These are phyloP conservation scores for Leonotis leonurus DNA, from an alignment of 257 asterid genomes.

Conservation along the genomic window DNA sequence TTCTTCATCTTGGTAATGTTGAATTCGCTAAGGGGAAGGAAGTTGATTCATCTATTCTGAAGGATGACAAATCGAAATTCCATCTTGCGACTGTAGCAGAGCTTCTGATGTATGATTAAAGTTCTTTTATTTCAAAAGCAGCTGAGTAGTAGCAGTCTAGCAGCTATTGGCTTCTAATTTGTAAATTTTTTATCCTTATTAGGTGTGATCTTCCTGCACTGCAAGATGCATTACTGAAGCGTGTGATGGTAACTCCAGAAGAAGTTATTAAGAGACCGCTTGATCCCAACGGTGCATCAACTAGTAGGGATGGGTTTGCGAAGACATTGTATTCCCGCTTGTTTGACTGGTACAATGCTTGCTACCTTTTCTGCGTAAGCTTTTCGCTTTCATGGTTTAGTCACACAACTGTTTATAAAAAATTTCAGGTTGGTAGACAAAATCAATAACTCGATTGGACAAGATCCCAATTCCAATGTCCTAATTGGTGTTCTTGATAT, in stretches of 20 bases:
- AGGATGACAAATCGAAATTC: constrained; percentile 84
- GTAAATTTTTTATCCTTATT: constrained; percentile 5
- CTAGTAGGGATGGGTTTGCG: constrained; percentile 93
- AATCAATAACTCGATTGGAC: constrained; percentile 85
- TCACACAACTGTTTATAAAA: constrained; percentile 14
- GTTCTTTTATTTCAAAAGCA: constrained; percentile 11
- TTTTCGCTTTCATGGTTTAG: constrained; percentile 10
- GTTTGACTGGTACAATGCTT: constrained; percentile 70
- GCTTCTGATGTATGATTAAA: constrained; percentile 66
- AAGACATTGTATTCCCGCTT: constrained; percentile 84
- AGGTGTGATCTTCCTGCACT: constrained; percentile 75
- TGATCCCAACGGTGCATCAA: constrained; percentile 75
- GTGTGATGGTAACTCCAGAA: constrained; percentile 98
- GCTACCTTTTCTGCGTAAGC: neutral
- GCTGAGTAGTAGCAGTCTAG: neutral
- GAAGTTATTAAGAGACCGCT: constrained; percentile 98
- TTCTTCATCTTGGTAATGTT: constrained; percentile 92
- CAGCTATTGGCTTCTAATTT: constrained; percentile 15
- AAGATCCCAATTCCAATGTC: constrained; percentile 70
- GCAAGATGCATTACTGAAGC: constrained; percentile 87
- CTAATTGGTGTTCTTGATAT: constrained; percentile 97
- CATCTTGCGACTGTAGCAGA: constrained; percentile 85
- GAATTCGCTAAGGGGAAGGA: constrained; percentile 76
- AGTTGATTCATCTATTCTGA: constrained; percentile 74
- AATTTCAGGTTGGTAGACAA: constrained; percentile 85